Evolutionary conservation across 192 early-diverging fungal genomes (phyloP).

Genomic region (Coemansia sp.): DNA sequence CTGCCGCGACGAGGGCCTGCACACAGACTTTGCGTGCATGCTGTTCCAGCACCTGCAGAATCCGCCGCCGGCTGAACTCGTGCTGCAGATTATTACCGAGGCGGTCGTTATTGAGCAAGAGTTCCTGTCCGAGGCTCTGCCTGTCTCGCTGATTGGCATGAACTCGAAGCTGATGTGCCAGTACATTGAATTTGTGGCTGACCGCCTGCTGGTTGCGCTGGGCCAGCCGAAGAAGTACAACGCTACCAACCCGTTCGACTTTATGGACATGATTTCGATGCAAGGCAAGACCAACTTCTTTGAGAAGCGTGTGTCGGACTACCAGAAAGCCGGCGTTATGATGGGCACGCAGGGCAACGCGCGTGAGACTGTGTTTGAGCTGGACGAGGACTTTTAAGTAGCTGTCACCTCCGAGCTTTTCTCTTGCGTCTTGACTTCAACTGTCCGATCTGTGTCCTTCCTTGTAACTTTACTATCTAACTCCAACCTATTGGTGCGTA

Average conservation of each 20-base stretch:
- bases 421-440: not conserved
- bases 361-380: constrained; percentile 67
- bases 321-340: constrained; percentile 92
- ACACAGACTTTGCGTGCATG: constrained; percentile 96
- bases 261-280: constrained; percentile 98
- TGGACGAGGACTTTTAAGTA: constrained; percentile 77
- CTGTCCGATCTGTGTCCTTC: constrained; percentile 2
- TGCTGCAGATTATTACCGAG: constrained; percentile 75
- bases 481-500: not conserved
- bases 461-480: not conserved
- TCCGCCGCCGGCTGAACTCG: constrained; percentile 64
- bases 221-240: constrained; percentile 85
- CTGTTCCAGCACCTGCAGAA: constrained; percentile 80
- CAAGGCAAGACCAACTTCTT: constrained; percentile 99
- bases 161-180: constrained; percentile 90
- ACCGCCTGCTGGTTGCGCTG: constrained; percentile 86
- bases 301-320: constrained; percentile 95
- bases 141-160: constrained; percentile 95
- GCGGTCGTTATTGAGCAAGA: constrained; percentile 95
- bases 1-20: constrained; percentile 95
- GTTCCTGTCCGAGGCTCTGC: constrained; percentile 91
- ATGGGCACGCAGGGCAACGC: constrained; percentile 57
- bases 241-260: constrained; percentile 93
- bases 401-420: too few relatives aligned
- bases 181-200: constrained; percentile 99